phyloP scores from a whole-genome alignment of 352 stramenopile species.

The Phytopythium mirpurense region DNA sequence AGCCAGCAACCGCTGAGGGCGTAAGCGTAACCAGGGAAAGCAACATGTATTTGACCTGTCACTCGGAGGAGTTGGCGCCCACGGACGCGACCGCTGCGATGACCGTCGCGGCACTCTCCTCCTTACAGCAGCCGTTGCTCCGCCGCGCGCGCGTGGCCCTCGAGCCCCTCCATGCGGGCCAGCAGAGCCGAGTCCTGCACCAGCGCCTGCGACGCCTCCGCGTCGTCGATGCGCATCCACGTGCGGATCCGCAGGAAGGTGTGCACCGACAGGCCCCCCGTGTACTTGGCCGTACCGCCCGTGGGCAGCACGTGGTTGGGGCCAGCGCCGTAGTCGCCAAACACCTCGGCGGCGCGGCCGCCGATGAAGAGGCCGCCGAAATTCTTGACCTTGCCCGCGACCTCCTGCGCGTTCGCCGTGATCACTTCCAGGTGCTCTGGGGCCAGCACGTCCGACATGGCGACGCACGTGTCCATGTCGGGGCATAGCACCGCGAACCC shows the following conservation, averaged over 20 bases:
- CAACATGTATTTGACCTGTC: slow-evolving; percentile 24
- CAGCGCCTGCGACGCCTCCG: slow-evolving; percentile 70
- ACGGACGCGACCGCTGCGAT: not conserved
- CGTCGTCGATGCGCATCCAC: slow-evolving; percentile 97
- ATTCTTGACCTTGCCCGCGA: slow-evolving; percentile 76
- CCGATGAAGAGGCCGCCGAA: slow-evolving; percentile 95
- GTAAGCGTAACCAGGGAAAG: slow-evolving; percentile 5
- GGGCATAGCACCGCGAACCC: slow-evolving; percentile 77
- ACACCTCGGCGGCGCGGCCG: slow-evolving; percentile 89
- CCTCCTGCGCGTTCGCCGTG: slow-evolving; percentile 84
- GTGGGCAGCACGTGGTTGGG: slow-evolving; percentile 99
- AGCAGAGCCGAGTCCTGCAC: slow-evolving; percentile 94
- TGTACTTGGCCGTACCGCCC: slow-evolving; percentile 96
- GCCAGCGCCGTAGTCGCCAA: slow-evolving; percentile 98
- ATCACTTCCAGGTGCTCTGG: slow-evolving; percentile 89
- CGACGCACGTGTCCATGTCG: slow-evolving; percentile 65
- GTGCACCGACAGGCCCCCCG: slow-evolving; percentile 96
- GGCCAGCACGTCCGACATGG: slow-evolving; percentile 83
- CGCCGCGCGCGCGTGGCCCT: slow-evolving; percentile 74
- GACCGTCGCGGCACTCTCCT: not conserved
- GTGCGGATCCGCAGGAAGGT: slow-evolving; percentile 98
- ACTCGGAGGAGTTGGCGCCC: slow-evolving; percentile 6
- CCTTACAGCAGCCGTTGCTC: slow-evolving; percentile 74
- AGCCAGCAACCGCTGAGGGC: not conserved
- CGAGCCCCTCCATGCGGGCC: slow-evolving; percentile 86